Conservation (phyloP, 306 rosid genomes). For the Mimosa pudica region DNA sequence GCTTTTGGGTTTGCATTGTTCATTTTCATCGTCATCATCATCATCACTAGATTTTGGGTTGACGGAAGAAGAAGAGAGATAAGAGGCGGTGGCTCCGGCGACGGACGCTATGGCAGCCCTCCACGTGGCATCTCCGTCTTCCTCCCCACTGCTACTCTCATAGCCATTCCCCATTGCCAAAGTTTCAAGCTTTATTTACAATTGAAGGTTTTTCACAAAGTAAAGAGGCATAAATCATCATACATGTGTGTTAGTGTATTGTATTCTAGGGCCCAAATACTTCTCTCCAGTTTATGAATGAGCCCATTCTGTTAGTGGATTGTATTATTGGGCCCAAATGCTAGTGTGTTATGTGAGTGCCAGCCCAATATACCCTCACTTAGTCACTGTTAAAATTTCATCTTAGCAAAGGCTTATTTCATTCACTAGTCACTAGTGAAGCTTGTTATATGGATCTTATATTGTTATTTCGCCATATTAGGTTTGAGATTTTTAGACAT, state of each 20-base stretch:
- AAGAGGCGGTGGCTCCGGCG: slow-evolving; percentile 52
- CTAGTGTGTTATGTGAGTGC: neutral
- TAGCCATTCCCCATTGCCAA: slow-evolving; percentile 28
- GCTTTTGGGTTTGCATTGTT: slow-evolving; percentile 40
- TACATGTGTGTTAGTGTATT: slow-evolving; percentile 17
- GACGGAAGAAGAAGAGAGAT: slow-evolving; percentile 42
- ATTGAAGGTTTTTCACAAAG: neutral
- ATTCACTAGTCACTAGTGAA: too few species aligned
- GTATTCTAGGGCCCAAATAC: slow-evolving; percentile 27
- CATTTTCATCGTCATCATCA: slow-evolving; percentile 26
- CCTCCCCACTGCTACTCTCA: slow-evolving; percentile 73
- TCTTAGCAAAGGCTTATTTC: too few species aligned
- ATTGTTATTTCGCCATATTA: too few species aligned
- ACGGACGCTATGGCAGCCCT: slow-evolving; percentile 69
- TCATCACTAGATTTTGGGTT: slow-evolving; percentile 18
- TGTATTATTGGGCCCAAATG: too few species aligned
- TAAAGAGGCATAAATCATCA: too few species aligned
- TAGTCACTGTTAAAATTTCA: neutral
- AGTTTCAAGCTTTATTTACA: neutral
- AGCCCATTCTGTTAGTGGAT: neutral
- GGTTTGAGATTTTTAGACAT: too few species aligned
- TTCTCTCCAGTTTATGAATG: neutral
- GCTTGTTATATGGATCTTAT: too few species aligned
- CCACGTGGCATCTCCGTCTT: slow-evolving; percentile 87
- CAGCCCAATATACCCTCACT: neutral